phyloP scores from a whole-genome alignment of 2,329 filamentous ascomycete genomes.

The Cladophialophora carrionii region DNA sequence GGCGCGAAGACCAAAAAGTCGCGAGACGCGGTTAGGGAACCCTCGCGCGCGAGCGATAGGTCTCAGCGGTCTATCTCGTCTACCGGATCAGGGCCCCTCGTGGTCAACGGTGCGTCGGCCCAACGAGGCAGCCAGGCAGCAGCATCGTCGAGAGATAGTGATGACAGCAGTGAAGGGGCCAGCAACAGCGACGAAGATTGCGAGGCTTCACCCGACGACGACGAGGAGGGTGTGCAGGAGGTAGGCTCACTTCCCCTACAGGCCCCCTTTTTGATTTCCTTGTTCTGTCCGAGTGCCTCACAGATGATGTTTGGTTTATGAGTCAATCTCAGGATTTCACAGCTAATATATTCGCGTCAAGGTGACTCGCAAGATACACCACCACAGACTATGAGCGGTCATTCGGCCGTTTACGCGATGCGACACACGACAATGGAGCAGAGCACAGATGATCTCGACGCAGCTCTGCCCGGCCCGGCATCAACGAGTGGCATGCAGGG shows the following conservation, averaged over 20 bases:
- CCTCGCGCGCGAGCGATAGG: constrained; percentile 1
- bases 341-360: not conserved
- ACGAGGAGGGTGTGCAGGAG: not conserved
- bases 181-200: constrained; percentile 16
- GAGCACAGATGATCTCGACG: not conserved
- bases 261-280: not conserved
- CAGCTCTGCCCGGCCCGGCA: no score
- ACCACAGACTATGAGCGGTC: not conserved
- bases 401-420: no score
- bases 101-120: constrained; percentile 33
- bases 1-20: constrained; percentile 7
- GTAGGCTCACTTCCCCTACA: not conserved
- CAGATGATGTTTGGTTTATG: not conserved
- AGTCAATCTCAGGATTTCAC: not conserved
- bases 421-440: not conserved
- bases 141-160: constrained; percentile 22
- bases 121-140: constrained; percentile 18
- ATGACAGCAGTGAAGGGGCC: constrained; percentile 28
- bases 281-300: not conserved
- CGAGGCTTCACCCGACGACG: not conserved
- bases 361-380: not conserved
- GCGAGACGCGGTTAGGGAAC: not conserved
- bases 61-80: constrained; percentile 10
- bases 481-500: not conserved
- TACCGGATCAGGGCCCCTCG: constrained; percentile 24